Evolutionary conservation across 306 rosid genomes (phyloP), one percentile per base, ranked within the genome.

Genomic region (Acacia melanoxylon): DNA sequence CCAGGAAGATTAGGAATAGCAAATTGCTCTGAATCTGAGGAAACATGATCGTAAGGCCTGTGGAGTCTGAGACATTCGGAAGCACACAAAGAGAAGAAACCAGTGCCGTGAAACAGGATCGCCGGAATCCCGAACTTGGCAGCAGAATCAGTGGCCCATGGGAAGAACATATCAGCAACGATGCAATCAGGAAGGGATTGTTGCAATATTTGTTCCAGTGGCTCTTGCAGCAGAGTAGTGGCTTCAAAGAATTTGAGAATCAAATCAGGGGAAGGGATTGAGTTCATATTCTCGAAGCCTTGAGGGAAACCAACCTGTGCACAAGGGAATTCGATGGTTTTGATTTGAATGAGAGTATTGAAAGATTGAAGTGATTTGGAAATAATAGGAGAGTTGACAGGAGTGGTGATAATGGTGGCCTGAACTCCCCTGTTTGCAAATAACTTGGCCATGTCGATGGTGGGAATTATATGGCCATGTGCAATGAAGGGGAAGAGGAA

Each of bases 321-420:
- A 33, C 0, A 66, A 33, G 71, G 45, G 45, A 66, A 66, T 8
- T 66, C 24, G 24, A 66, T 33, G 71, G 45, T 66, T 1, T 66
- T 6, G 44, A 82, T 78, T 5, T 74, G 8, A 16, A 78, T 76
- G 0, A 9, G 8, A 49, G 62, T 12, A 8, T 44, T 74, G n/a
- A 48, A n/a, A 2, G 48, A 74, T 48, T 5, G 24, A 31, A 88
- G 58, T 1, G 87, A 44, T 80, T 84, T 81, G 67, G 85, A 87
- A 72, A 77, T 78, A 42, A 52, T 3, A 61, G 86, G 79, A 78
- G 71, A 78, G 51, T 78, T 79, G 59, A 71, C 29, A 2, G 92
- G 84, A 42, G 95, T 88, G 78, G 93, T 80, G 72, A 91, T 45
- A 27, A 91, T 83, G 35, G 92, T 86, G 73, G 85, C 74, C 24